These are phyloP conservation scores for Aspergillus sp. DNA, from an alignment of 2,329 filamentous ascomycete species.

Conservation along the genomic window DNA sequence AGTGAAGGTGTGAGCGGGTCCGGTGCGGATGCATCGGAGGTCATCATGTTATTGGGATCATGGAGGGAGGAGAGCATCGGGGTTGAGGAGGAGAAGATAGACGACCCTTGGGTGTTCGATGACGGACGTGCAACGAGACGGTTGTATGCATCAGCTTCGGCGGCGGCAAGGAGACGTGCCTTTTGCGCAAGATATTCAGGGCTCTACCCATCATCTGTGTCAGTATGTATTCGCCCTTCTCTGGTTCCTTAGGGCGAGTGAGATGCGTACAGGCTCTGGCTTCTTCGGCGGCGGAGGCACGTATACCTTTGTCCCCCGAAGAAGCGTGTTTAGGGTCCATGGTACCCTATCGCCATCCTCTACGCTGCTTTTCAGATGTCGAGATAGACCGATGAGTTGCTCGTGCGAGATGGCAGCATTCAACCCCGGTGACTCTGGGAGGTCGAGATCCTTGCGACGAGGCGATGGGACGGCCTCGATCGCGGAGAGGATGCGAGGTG, in stretches of 20 bases:
- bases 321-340: conserved; percentile 57
- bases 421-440: conserved; percentile 21
- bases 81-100: conserved; percentile 27
- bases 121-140: conserved; percentile 61
- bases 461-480: conserved; percentile 28
- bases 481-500: conserved; percentile 31
- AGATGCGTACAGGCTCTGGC: conserved; percentile 58
- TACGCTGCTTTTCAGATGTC: conserved; percentile 14
- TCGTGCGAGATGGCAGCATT: conserved; percentile 36
- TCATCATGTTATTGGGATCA: conserved; percentile 15
- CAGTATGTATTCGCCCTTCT: background rate
- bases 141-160: conserved; percentile 74
- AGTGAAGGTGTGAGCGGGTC: conserved; percentile 48
- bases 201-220: conserved; percentile 44
- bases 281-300: conserved; percentile 72
- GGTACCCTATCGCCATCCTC: background rate
- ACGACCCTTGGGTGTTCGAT: conserved; percentile 47
- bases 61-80: background rate
- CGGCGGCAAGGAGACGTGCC: conserved; percentile 70
- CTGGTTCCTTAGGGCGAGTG: background rate
- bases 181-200: conserved; percentile 81
- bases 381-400: conserved; percentile 32
- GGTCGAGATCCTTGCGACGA: conserved; percentile 24
- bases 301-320: conserved; percentile 66
- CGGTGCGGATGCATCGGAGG: conserved; percentile 34